Evolutionary conservation across 2,329 filamentous ascomycete species (phyloP).

Genomic region (Cladosporium sp.): DNA sequence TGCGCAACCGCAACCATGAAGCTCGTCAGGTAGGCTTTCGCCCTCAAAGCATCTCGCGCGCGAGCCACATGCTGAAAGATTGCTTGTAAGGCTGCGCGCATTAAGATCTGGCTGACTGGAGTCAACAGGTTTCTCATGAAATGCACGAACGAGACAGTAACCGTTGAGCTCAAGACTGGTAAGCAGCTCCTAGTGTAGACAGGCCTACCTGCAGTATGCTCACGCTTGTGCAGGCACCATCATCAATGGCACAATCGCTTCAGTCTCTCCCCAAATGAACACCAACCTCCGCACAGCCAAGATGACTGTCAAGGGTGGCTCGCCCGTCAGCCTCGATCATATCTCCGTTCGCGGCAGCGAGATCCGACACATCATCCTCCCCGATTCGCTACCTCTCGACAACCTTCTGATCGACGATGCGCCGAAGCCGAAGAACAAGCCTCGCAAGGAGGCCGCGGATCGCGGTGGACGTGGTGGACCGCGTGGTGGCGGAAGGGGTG

Average conservation of each 20-base stretch:
- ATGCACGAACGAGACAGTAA: conserved; percentile 97
- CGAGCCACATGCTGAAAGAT: conserved; percentile 42
- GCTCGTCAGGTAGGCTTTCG: conserved; percentile 75
- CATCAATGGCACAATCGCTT: conserved; percentile 92
- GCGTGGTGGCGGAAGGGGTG: conserved; percentile 44
- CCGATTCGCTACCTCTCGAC: conserved; percentile 89
- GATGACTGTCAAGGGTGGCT: conserved; percentile 86
- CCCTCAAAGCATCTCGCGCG: conserved; percentile 19
- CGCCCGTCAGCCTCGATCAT: conserved; percentile 80
- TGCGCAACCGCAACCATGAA: conserved; percentile 62
- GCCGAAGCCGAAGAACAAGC: conserved; percentile 99
- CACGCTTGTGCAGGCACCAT: conserved; percentile 66
- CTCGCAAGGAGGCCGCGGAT: conserved; percentile 71
- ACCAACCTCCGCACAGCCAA: conserved; percentile 91
- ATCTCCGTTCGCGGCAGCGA: conserved; percentile 97
- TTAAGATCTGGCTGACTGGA: conserved; percentile 30
- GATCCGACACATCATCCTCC: conserved; percentile 93
- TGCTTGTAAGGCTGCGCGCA: conserved; percentile 33
- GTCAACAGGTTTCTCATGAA: conserved; percentile 89
- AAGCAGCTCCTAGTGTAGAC: conserved; percentile 20
- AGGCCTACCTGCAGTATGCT: neutral
- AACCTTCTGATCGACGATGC: conserved; percentile 93
- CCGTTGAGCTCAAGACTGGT: conserved; percentile 98
- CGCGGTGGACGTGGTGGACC: conserved; percentile 42
- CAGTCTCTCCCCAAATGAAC: conserved; percentile 98